These are phyloP conservation scores for Wickerhamiella shivajii DNA, from an alignment of 805 yeast genomes.

Conservation along the genomic window DNA sequence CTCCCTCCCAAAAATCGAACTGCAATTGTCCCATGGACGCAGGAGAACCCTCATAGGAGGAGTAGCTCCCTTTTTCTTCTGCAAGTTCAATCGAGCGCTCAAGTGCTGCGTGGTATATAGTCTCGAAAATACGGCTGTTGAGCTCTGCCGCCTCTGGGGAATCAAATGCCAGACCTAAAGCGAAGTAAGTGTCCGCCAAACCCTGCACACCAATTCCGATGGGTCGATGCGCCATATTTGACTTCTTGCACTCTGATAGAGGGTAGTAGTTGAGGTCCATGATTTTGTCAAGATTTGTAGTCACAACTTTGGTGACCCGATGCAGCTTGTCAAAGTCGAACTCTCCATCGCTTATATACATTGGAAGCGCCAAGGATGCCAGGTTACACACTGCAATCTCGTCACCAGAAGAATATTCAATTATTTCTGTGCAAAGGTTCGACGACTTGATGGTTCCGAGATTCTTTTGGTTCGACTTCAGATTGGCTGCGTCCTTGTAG, in stretches of 20 bases:
- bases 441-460: conserved; percentile 84
- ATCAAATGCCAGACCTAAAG: conserved; percentile 65
- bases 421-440: conserved; percentile 81
- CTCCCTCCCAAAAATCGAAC: conserved; percentile 67
- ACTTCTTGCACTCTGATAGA: conserved; percentile 46
- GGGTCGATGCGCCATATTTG: conserved; percentile 73
- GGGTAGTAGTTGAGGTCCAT: conserved; percentile 81
- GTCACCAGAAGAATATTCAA: conserved; percentile 72
- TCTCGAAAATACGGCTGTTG: conserved; percentile 76
- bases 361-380: conserved; percentile 81
- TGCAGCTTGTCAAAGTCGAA: conserved; percentile 64
- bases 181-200: conserved; percentile 71
- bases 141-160: conserved; percentile 54
- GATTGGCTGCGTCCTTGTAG: conserved; percentile 88
- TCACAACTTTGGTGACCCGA: conserved; percentile 53
- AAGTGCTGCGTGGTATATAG: conserved; percentile 82
- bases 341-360: conserved; percentile 40
- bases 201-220: conserved; percentile 94
- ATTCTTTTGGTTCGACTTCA: conserved; percentile 74
- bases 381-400: conserved; percentile 91
- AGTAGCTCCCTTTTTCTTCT: conserved; percentile 47
- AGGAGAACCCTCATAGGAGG: conserved; percentile 67
- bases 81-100: conserved; percentile 78
- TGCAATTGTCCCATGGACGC: conserved; percentile 69
- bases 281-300: conserved; percentile 59